Conservation (phyloP, 2,329 filamentous ascomycete species). For the Didymella exigua region DNA sequence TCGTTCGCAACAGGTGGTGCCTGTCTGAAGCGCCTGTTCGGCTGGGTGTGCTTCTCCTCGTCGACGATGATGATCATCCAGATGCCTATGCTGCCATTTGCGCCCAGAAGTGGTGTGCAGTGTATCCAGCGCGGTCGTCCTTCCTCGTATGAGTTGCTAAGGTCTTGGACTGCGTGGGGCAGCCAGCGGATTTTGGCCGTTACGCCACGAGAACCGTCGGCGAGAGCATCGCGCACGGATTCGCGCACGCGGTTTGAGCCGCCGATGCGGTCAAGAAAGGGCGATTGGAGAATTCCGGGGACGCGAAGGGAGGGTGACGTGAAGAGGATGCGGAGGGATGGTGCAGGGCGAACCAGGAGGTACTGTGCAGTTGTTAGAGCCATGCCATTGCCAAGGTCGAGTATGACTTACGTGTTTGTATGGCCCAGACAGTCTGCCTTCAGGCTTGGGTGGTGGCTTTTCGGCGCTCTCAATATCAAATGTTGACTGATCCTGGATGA, state of each 20-base stretch:
- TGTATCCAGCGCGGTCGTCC: constrained; percentile 76
- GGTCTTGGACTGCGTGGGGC: constrained; percentile 37
- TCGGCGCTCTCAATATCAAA: constrained; percentile 33
- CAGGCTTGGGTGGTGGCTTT: constrained; percentile 22
- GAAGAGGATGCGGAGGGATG: constrained; percentile 57
- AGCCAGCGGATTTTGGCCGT: constrained; percentile 78
- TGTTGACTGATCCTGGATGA: constrained; percentile 55
- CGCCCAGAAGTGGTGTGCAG: constrained; percentile 73
- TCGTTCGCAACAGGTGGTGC: constrained; percentile 41
- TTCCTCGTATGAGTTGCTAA: constrained; percentile 56
- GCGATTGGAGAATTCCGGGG: constrained; percentile 56
- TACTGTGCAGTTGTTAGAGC: constrained; percentile 45
- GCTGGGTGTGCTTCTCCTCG: constrained; percentile 44
- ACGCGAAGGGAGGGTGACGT: constrained; percentile 57
- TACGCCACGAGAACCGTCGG: constrained; percentile 68
- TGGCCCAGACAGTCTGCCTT: constrained; percentile 52
- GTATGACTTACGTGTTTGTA: constrained; percentile 61
- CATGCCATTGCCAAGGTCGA: background rate
- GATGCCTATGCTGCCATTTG: constrained; percentile 71
- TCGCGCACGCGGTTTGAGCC: constrained; percentile 59
- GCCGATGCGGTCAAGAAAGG: constrained; percentile 56
- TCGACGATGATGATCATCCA: constrained; percentile 81
- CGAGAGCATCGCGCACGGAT: constrained; percentile 64
- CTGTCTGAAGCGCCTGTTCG: constrained; percentile 35
- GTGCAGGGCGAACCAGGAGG: constrained; percentile 54